phyloP scores from a whole-genome alignment of 768 basidiomycete species.

The Collybia sordida region DNA sequence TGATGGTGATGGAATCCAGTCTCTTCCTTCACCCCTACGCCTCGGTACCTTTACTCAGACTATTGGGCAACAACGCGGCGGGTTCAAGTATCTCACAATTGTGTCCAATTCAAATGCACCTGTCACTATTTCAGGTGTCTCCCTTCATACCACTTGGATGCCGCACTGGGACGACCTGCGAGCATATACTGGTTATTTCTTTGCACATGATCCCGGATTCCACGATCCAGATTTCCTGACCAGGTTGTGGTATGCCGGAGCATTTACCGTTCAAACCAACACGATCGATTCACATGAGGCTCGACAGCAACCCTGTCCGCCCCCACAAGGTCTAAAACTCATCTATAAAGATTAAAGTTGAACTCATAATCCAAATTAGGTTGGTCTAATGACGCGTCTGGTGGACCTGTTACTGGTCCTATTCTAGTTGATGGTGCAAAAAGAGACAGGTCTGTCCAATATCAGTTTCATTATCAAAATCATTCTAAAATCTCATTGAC shows the following conservation, averaged over 20 bases:
- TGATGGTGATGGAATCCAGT: conserved; percentile 34
- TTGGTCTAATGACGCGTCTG: conserved; percentile 48
- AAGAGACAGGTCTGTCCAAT: conserved; percentile 39
- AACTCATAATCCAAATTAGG: conserved; percentile 19
- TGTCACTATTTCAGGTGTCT: conserved; percentile 41
- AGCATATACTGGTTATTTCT: conserved; percentile 50
- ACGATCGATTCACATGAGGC: conserved; percentile 38
- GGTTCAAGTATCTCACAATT: conserved; percentile 47
- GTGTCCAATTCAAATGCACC: conserved; percentile 34
- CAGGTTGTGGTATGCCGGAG: conserved; percentile 55
- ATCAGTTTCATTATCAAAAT: background rate
- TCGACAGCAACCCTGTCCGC: conserved; percentile 29
- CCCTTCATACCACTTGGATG: conserved; percentile 44
- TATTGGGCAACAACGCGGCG: conserved; percentile 40
- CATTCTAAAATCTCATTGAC: background rate
- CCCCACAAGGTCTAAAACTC: conserved; percentile 10
- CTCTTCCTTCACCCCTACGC: conserved; percentile 25
- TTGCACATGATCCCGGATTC: conserved; percentile 36
- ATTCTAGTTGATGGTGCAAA: conserved; percentile 56
- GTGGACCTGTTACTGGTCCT: conserved; percentile 47
- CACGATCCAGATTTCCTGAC: conserved; percentile 46
- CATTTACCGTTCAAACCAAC: conserved; percentile 54
- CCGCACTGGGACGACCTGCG: conserved; percentile 46
- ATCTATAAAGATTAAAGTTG: background rate
- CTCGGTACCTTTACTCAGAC: conserved; percentile 32